Evolutionary conservation across 2,329 filamentous ascomycete species (phyloP), one percentile per base, ranked within the genome.

Genomic region (Fusarium subglutinans): DNA sequence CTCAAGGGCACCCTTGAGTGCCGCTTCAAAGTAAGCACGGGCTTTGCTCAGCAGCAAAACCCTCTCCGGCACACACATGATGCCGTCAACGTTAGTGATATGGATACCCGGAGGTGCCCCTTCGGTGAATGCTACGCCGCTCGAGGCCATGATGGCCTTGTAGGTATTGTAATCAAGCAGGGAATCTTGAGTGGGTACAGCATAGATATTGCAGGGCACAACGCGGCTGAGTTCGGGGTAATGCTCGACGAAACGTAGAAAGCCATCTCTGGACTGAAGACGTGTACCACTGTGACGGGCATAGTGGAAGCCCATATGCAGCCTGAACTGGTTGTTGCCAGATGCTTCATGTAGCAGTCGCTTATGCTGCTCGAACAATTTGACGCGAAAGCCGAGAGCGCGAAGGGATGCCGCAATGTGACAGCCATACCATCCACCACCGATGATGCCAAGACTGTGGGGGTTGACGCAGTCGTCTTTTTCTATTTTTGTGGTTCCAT

Each of bases 281-380:
- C 60, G 60, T 8, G 60, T 58, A 18, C 40, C 53, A 28, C 60
- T 63, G 60, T 63, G 60, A 14, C 60, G 60, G 12, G 60, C 60
- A 17, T 63, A 63, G 18, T 63, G 53, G 24, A 63, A 63, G 33
- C 60, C 60, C 43, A 63, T 58, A 38, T 63, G 60, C 3, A 63
- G 37, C 22, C 60, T 35, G 26, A 47, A 63, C 53, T 63, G 60
- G 53, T 63, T 63, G 37, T 63, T 63, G 2, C 60, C 60, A 12
- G 60, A 63, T 41, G 60, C 60, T 48, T 63, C 60, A 20, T 63
- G 60, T 26, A 63, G 43, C 9, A 63, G 41, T 18, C 53, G 53
- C 40, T 56, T 40, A 35, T 63, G 60, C 24, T 63, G 60, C 11
- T 63, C 60, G 1, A 63, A 69, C 17, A 62, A 35, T 17, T 30